Evolutionary conservation across 805 yeast species (phyloP), one percentile per base, ranked within the genome.

Genomic region (Kluyveromyces nonfermentans): DNA sequence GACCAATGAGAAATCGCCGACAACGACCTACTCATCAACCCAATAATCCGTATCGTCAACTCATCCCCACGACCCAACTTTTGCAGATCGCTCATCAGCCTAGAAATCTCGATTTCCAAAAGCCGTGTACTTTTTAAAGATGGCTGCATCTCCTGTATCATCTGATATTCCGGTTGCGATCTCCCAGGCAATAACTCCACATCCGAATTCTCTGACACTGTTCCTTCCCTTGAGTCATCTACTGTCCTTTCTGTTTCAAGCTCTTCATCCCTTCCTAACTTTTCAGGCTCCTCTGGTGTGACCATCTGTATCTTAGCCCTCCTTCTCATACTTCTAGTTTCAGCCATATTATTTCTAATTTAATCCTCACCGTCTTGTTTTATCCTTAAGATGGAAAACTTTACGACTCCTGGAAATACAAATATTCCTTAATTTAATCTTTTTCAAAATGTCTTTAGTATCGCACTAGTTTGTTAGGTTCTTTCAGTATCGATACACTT

Each of bases 1-100:
- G 60, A 53, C 61, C 62, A 60, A 43, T 60, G 65, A 2, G 64
- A 54, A 14, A 60, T 48, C 6, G 63, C 53, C 16, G 55, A 52
- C 40, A 60, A 40, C 6, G 62, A 50, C 10, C 53, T 48, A 43
- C 55, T 57, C 33, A 60, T 46, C 8, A 60, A 47, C 25, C 49
- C 45, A 1, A 59, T 45, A n/a, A 60, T 43, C n/a, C 45, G 41
- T 21, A 14, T 10, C 14, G 33, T 38, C 14, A 46, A 50, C 20
- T 47, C 35, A 18, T 55, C 54, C 19, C 40, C 34, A 28, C 37
- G 44, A 25, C 36, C 46, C 14, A 43, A 40, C 33, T 43, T 32
- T 33, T 48, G 49, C 40, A 57, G 44, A n/a, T 37, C 46, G 14
- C 44, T 46, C n/a, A 57, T 45, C 22, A 49, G 40, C n/a, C 43